Conservation (phyloP, 768 basidiomycete species). For the Boletus subparvulus region DNA sequence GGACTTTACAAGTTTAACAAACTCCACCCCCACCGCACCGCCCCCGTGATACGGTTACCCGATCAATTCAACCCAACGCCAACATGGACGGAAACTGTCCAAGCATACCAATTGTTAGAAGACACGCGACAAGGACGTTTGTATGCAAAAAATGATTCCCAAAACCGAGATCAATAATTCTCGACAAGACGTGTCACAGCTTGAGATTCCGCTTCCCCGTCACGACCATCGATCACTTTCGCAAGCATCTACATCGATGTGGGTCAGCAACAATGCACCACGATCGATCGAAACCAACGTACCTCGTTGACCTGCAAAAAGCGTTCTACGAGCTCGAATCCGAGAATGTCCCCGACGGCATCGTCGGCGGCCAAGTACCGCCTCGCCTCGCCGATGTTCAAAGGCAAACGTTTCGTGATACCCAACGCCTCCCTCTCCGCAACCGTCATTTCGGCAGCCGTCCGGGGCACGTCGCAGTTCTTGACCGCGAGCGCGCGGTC, state of each 20-base stretch:
- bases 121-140: neutral
- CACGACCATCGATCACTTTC: constrained; percentile 25
- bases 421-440: constrained; percentile 46
- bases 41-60: too few relatives aligned
- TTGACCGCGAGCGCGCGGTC: constrained; percentile 36
- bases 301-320: constrained; percentile 57
- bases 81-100: neutral
- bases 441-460: constrained; percentile 45
- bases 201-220: constrained; percentile 23
- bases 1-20: too few relatives aligned
- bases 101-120: neutral
- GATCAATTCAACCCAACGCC: neutral
- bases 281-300: neutral
- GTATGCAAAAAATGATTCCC: neutral
- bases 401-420: constrained; percentile 51
- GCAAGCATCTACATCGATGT: constrained; percentile 10
- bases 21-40: too few relatives aligned
- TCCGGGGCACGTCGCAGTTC: constrained; percentile 34
- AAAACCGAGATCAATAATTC: constrained; percentile 15
- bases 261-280: neutral
- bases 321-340: constrained; percentile 43
- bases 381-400: constrained; percentile 50
- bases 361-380: constrained; percentile 37
- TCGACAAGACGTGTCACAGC: constrained; percentile 33
- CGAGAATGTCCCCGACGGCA: constrained; percentile 41